Percentiles rank a stretch among this genome's conserved stretches.
Evolutionary conservation across 2,329 filamentous ascomycete genomes (phyloP).

Genomic region (Phyllosticta paracitricarpa): DNA sequence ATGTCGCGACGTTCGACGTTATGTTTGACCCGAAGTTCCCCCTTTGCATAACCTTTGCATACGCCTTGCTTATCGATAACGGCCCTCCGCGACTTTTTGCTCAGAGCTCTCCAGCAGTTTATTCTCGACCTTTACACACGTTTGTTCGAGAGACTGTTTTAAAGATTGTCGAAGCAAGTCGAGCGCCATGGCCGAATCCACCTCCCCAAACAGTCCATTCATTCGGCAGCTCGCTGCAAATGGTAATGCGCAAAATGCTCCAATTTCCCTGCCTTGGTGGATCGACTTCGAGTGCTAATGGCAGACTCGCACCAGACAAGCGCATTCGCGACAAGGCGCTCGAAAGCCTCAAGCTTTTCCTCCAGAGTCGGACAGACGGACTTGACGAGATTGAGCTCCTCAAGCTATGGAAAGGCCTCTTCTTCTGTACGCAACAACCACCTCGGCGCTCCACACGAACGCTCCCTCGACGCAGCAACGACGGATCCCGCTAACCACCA

Average conservation of each 20-base stretch:
- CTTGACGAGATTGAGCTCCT: slow-evolving; percentile 63
- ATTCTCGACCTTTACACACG: background rate
- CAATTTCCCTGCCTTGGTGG: background rate
- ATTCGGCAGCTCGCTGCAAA: slow-evolving; percentile 9
- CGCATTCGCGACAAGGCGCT: slow-evolving; percentile 42
- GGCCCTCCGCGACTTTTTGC: background rate
- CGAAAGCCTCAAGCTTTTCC: slow-evolving; percentile 65
- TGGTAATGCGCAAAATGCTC: background rate
- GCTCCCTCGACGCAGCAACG: background rate
- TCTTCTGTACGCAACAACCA: slow-evolving; percentile 52
- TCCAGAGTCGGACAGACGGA: slow-evolving; percentile 47
- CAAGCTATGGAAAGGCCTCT: slow-evolving; percentile 92
- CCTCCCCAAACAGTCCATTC: slow-evolving; percentile 7
- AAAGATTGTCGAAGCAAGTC: background rate
- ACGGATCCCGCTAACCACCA: background rate
- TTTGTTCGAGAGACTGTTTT: background rate
- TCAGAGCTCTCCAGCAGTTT: background rate
- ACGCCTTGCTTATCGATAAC: background rate
- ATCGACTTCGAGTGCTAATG: background rate
- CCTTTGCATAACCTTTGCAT: background rate
- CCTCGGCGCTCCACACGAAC: background rate
- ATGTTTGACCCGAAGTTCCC: background rate
- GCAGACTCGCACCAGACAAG: slow-evolving; percentile 1
- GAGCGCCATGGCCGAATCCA: slow-evolving; percentile 11
- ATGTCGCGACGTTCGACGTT: no score